These are phyloP conservation scores for Zymoseptoria pseudotritici DNA, from an alignment of 2,329 filamentous ascomycete genomes.

Conservation along the genomic window DNA sequence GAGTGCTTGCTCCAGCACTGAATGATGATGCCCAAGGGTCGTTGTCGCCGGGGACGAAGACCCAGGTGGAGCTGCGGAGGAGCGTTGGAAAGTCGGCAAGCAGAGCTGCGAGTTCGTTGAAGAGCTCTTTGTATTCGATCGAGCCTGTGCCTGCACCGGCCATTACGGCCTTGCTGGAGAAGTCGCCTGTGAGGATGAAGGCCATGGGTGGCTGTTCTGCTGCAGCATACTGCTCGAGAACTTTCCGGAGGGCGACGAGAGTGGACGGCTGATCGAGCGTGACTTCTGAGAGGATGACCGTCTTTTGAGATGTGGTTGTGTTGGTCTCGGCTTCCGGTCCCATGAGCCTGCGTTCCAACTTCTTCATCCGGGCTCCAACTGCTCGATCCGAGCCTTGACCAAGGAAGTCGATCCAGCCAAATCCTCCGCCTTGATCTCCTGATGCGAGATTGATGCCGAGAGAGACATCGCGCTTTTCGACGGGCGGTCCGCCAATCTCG, in stretches of 20 bases:
- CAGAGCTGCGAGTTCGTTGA: conserved; percentile 76
- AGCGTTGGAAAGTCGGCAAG: conserved; percentile 78
- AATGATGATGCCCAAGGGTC: conserved; percentile 95
- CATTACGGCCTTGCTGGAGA: conserved; percentile 53
- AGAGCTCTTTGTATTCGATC: conserved; percentile 95
- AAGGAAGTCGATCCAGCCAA: conserved; percentile 96
- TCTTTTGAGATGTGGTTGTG: conserved; percentile 33
- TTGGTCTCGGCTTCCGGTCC: conserved; percentile 22
- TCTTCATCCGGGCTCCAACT: conserved; percentile 73
- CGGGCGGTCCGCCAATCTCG: conserved; percentile 84
- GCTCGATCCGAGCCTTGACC: conserved; percentile 85
- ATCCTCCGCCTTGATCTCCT: conserved; percentile 66
- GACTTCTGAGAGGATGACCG: conserved; percentile 78
- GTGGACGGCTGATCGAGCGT: conserved; percentile 79
- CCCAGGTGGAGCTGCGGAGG: conserved; percentile 70
- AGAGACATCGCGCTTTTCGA: conserved; percentile 73
- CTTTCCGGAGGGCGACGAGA: conserved; percentile 69
- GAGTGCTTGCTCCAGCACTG: conserved; percentile 62
- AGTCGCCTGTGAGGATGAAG: conserved; percentile 82
- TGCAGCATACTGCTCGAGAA: conserved; percentile 68
- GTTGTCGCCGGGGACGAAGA: conserved; percentile 93
- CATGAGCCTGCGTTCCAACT: conserved; percentile 64
- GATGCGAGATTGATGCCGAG: conserved; percentile 52
- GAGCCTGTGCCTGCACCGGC: conserved; percentile 65
- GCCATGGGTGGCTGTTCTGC: conserved; percentile 56